Evolutionary conservation across 192 early-diverging fungal genomes (phyloP), one percentile per base, ranked within the genome.

Genomic region (Oehlia diaphana): DNA sequence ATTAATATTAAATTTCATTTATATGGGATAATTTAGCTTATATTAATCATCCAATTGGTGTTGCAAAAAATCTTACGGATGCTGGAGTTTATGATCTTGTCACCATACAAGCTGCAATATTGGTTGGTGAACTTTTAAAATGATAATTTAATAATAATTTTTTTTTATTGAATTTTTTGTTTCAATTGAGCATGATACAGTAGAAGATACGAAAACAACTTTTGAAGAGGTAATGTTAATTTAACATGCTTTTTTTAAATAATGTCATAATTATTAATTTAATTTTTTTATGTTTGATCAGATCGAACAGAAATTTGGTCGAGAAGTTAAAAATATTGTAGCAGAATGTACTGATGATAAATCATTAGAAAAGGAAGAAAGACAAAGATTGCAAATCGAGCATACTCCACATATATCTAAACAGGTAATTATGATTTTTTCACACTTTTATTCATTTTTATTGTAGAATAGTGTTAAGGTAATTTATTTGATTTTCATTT

Each of bases 121-220:
- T 92, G 65, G 77, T 47, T 47, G 44, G 44, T 47, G 10, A n/a
- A 26, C 53, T 12, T 53, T 64, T 64, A 28, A 10, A 33, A n/a
- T 8, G 8, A 50, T 28, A 49, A n/a, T 53, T 68, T 35, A 53
- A 37, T 74, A 28, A 12, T 62, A 6, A 33, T 13, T 4, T 66
- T 13, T 33, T 12, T 66, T 66, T n/a, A 66, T 12, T 69, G 4
- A 39, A 9, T 14, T 6, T 16, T 35, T 68, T 14, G 12, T 19
- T 14, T 33, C 7, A n/a, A 58, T n/a, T 35, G 14, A 79, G 76
- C 91, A 92, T 72, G 91, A 92, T 78, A 92, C 91, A 12, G 87
- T 92, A 31, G 91, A 92, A 75, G 91, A 92, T 74, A 92, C 91
- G 4, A 87, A 91, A 61, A 90, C 90, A 33, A 81, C 89, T 14